phyloP scores from a whole-genome alignment of 305 asterid genomes.

The Plantago coronopus region DNA sequence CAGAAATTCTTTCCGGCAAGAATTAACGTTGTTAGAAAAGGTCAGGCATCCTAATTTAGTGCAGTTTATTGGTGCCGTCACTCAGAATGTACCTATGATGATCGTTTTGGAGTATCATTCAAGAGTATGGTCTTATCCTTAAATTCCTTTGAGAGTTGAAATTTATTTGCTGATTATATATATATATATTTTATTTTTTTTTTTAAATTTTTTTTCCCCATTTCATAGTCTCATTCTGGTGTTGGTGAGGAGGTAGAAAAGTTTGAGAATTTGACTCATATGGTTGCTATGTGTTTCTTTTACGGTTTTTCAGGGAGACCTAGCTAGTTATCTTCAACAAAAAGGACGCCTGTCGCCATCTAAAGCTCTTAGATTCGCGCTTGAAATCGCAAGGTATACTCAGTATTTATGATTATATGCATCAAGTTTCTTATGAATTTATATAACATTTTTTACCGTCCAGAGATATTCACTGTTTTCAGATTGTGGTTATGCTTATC shows the following conservation, averaged over 20 bases:
- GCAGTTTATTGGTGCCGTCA: slow-evolving; percentile 98
- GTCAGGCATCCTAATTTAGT: slow-evolving; percentile 98
- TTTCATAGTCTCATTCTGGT: not conserved
- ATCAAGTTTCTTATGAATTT: too few relatives aligned
- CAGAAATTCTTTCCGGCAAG: slow-evolving; percentile 90
- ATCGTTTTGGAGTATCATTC: slow-evolving; percentile 81
- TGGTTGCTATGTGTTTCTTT: slow-evolving; percentile 17
- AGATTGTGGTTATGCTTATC: too few relatives aligned
- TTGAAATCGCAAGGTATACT: slow-evolving; percentile 88
- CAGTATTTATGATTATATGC: not conserved
- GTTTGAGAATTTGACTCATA: not conserved
- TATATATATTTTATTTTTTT: too few relatives aligned
- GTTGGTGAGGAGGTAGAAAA: slow-evolving; percentile 9
- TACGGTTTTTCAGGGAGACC: slow-evolving; percentile 63
- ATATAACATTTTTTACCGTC: too few relatives aligned
- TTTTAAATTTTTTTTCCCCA: too few relatives aligned
- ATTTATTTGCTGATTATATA: too few relatives aligned
- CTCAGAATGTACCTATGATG: slow-evolving; percentile 98
- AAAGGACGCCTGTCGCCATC: slow-evolving; percentile 90
- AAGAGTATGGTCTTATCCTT: slow-evolving; percentile 50
- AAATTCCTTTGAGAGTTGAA: not conserved
- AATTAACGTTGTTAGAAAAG: slow-evolving; percentile 79
- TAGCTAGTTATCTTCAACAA: slow-evolving; percentile 71
- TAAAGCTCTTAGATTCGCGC: slow-evolving; percentile 77
- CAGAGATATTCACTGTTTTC: too few relatives aligned